Conservation (phyloP, 2,329 filamentous ascomycete genomes). For the Apiospora sp. region DNA sequence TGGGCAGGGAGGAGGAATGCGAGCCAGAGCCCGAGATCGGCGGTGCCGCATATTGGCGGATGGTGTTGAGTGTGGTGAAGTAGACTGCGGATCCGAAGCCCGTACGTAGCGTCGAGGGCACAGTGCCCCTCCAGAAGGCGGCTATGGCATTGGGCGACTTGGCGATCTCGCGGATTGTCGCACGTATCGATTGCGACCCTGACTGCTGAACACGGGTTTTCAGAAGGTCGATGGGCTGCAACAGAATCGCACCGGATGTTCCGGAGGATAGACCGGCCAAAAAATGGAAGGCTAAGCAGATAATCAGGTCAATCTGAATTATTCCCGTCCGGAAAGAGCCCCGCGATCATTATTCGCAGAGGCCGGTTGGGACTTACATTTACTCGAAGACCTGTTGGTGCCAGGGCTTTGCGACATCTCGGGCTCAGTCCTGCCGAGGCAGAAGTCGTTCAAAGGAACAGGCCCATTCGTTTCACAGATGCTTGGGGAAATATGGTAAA, state of each 20-base stretch:
- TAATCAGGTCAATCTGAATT: neutral
- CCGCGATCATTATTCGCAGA: neutral
- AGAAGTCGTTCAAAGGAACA: constrained; percentile 15
- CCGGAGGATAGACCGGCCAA: constrained; percentile 87
- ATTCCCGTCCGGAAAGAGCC: neutral
- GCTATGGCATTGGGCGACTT: constrained; percentile 68
- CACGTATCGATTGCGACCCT: constrained; percentile 71
- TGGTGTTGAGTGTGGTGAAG: constrained; percentile 85
- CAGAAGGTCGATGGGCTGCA: constrained; percentile 94
- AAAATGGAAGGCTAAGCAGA: constrained; percentile 77
- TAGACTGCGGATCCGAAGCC: constrained; percentile 94
- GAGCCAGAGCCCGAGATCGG: constrained; percentile 27
- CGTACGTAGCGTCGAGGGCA: constrained; percentile 91
- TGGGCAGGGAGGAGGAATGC: constrained; percentile 73
- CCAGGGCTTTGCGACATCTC: constrained; percentile 28
- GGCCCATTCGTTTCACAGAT: constrained; percentile 15
- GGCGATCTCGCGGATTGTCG: constrained; percentile 75
- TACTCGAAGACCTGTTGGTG: constrained; percentile 29
- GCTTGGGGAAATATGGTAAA: neutral
- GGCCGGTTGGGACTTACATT: constrained; percentile 19
- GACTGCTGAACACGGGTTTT: constrained; percentile 97
- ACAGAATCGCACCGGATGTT: constrained; percentile 84
- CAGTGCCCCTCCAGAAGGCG: constrained; percentile 89
- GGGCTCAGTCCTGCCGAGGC: constrained; percentile 26
- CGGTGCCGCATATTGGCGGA: constrained; percentile 70